Percentiles rank a stretch among this genome's conserved stretches.
phyloP scores from a whole-genome alignment of 805 yeast species.

The Priceomyces carsonii region DNA sequence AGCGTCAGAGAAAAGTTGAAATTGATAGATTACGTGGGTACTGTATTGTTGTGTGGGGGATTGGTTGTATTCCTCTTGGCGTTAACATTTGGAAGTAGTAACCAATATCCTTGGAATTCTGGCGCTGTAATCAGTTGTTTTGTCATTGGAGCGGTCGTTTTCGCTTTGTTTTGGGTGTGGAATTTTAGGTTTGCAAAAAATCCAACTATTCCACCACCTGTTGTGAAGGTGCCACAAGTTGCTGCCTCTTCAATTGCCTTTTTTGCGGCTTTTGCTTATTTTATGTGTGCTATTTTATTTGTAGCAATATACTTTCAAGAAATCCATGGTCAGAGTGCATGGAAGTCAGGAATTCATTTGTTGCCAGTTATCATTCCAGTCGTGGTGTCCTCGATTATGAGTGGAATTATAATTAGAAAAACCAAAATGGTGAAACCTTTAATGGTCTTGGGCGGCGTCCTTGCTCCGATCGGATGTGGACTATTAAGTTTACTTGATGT shows the following conservation, averaged over 20 bases:
- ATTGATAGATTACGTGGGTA: slow-evolving; percentile 47
- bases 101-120: slow-evolving; percentile 50
- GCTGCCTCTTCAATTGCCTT: slow-evolving; percentile 36
- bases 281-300: slow-evolving; percentile 31
- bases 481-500: slow-evolving; percentile 40
- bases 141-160: slow-evolving; percentile 42
- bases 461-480: slow-evolving; percentile 48
- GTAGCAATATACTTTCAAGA: slow-evolving; percentile 50
- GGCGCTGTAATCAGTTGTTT: slow-evolving; percentile 52
- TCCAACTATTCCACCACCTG: slow-evolving; percentile 47
- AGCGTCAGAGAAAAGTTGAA: slow-evolving; percentile 33
- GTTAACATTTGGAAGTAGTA: slow-evolving; percentile 51
- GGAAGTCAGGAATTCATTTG: slow-evolving; percentile 47
- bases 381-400: slow-evolving; percentile 32
- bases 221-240: slow-evolving; percentile 41
- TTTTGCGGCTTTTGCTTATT: slow-evolving; percentile 32
- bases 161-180: slow-evolving; percentile 37
- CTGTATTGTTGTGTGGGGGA: slow-evolving; percentile 39
- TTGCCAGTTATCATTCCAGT: slow-evolving; percentile 45
- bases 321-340: slow-evolving; percentile 39
- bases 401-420: slow-evolving; percentile 40
- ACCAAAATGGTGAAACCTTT: slow-evolving; percentile 44
- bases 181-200: slow-evolving; percentile 40
- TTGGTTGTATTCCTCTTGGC: slow-evolving; percentile 47
- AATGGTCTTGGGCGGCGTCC: slow-evolving; percentile 31